Conservation (phyloP, 1,284 basidiomycete species). For the Coniferiporia weirii region DNA sequence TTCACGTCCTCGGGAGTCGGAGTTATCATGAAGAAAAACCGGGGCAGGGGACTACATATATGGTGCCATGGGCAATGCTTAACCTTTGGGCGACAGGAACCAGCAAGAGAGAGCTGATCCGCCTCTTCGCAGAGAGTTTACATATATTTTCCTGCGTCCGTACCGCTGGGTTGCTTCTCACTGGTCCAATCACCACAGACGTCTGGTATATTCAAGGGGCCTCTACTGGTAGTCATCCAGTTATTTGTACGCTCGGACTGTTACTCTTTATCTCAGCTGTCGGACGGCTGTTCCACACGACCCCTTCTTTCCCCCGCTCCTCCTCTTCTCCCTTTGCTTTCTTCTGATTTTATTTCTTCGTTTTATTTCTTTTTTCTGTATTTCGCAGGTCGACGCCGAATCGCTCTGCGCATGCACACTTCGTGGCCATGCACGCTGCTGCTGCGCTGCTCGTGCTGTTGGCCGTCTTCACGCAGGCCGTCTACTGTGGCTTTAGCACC, state of each 20-base stretch:
- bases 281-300: neutral
- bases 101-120: slow-evolving; percentile 10
- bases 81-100: neutral
- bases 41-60: neutral
- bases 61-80: neutral
- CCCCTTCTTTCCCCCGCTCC: neutral
- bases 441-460: slow-evolving; percentile 35
- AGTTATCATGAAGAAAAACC: neutral
- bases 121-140: neutral
- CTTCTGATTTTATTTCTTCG: neutral
- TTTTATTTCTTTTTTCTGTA: neutral
- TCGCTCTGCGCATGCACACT: slow-evolving; percentile 6
- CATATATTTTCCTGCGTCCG: neutral
- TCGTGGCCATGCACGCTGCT: slow-evolving; percentile 30
- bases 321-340: neutral
- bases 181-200: neutral
- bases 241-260: neutral
- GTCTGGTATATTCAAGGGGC: neutral
- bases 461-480: slow-evolving; percentile 42
- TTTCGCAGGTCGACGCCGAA: slow-evolving; percentile 6
- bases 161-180: neutral
- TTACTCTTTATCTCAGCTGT: neutral
- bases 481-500: slow-evolving; percentile 35
- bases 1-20: too few relatives aligned
- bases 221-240: slow-evolving; percentile 1